These are phyloP conservation scores for Nitzschia sp. DNA, from an alignment of 108 stramenopile genomes.

Conservation along the genomic window DNA sequence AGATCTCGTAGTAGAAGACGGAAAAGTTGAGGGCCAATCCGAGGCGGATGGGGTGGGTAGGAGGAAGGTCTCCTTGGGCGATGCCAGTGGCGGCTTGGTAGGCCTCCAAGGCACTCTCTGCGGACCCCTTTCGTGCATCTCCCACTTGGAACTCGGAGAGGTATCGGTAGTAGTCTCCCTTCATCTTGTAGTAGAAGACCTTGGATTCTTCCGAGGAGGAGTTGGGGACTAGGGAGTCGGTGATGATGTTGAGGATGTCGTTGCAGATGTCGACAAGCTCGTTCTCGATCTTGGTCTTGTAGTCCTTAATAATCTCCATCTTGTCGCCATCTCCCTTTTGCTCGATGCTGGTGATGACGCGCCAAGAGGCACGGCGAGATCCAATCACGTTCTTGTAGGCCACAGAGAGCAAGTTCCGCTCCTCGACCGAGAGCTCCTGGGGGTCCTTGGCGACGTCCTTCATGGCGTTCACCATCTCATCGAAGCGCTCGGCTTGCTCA, in stretches of 20 bases:
- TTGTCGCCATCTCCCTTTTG: constrained; percentile 93
- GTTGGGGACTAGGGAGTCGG: constrained; percentile 96
- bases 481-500: constrained; percentile 98
- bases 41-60: constrained; percentile 99
- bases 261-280: constrained; percentile 98
- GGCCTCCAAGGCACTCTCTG: constrained; percentile 93
- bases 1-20: constrained; percentile 99
- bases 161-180: constrained; percentile 99
- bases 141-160: constrained; percentile 92
- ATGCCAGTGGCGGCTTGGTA: constrained; percentile 96
- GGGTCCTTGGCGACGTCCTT: constrained; percentile 97
- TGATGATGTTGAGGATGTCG: constrained; percentile 96
- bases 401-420: constrained; percentile 97
- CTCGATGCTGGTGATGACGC: constrained; percentile 98
- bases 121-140: constrained; percentile 85
- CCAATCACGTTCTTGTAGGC: constrained; percentile 99
- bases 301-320: constrained; percentile 93
- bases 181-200: constrained; percentile 99
- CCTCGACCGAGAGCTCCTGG: constrained; percentile 98
- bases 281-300: constrained; percentile 92
- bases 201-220: constrained; percentile 96
- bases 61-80: constrained; percentile 93
- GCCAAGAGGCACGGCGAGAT: constrained; percentile 98
- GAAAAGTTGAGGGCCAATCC: constrained; percentile 99
- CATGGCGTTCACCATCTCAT: constrained; percentile 96